A percentile compares a stretch with the other conserved stretches of the same genome.
These are phyloP conservation scores for Pharnaceum exiguum DNA, from an alignment of 148 eudicot species.

Conservation along the genomic window DNA sequence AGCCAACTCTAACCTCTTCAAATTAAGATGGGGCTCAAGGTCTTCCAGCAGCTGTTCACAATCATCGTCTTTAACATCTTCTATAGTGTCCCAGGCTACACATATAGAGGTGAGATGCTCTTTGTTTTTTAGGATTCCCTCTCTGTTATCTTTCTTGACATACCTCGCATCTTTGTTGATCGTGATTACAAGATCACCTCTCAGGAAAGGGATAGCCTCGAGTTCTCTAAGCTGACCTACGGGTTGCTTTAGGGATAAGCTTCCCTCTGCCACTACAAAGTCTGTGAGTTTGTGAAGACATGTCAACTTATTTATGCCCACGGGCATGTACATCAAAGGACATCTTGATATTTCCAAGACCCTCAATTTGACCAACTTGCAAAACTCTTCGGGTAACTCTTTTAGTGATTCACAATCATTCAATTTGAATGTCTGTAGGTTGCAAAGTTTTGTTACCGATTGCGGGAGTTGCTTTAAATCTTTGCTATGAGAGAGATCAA, in stretches of 20 bases:
- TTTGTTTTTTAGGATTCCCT: not conserved
- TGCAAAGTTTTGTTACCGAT: constrained; percentile 17
- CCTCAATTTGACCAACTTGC: constrained; percentile 18
- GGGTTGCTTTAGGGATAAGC: not conserved
- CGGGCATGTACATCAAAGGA: constrained; percentile 10
- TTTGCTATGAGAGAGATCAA: constrained; percentile 10
- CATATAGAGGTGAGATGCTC: not conserved
- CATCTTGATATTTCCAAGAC: not conserved
- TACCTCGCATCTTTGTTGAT: no score
- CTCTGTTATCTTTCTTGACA: not conserved
- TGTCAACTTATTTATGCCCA: constrained; percentile 8
- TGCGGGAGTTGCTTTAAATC: not conserved
- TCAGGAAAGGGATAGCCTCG: not conserved
- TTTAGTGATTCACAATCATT: not conserved
- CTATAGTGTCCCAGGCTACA: not conserved
- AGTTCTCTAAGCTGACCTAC: not conserved
- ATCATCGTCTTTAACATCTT: not conserved
- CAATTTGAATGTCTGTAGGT: constrained; percentile 16
- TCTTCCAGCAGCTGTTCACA: not conserved
- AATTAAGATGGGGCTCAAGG: not conserved
- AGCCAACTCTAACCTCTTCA: not conserved
- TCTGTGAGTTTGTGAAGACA: not conserved
- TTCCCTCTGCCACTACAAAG: not conserved
- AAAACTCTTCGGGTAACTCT: constrained; percentile 10
- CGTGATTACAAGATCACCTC: not conserved